A percentile compares a stretch with the other conserved stretches of the same genome.
These are phyloP conservation scores for Entrophospora sp. DNA, from an alignment of 192 early-diverging fungal genomes.

Conservation along the genomic window DNA sequence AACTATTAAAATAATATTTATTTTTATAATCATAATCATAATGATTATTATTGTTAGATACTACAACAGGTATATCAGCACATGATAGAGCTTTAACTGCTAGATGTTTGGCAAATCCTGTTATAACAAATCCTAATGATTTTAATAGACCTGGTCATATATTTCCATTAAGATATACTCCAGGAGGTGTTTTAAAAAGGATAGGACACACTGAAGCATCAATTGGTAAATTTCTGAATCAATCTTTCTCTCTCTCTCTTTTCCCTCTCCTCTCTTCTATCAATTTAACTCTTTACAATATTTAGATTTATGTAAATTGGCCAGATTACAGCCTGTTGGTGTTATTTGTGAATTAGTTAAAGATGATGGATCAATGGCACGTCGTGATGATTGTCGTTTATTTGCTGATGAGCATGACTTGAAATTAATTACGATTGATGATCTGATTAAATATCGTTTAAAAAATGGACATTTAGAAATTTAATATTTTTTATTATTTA, in stretches of 20 bases:
- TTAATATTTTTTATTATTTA: too few relatives aligned
- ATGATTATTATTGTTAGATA: conserved; percentile 32
- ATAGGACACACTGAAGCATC: conserved; percentile 94
- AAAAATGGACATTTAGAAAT: conserved; percentile 27
- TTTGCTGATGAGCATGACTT: conserved; percentile 82
- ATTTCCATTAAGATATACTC: conserved; percentile 78
- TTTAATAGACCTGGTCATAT: conserved; percentile 92
- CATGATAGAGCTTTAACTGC: conserved; percentile 80
- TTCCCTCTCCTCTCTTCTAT: too few relatives aligned
- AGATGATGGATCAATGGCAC: conserved; percentile 89
- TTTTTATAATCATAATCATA: neutral
- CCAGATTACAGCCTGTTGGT: conserved; percentile 71
- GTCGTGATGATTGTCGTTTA: conserved; percentile 77
- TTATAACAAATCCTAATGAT: conserved; percentile 49
- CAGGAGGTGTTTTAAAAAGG: conserved; percentile 75
- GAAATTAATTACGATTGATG: conserved; percentile 83
- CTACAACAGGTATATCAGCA: conserved; percentile 96
- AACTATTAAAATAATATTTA: too few relatives aligned
- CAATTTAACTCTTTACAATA: neutral
- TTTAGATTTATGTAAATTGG: conserved; percentile 74
- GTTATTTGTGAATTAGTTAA: conserved; percentile 92
- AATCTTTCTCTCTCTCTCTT: too few relatives aligned
- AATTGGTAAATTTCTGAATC: conserved; percentile 48
- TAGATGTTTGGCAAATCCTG: conserved; percentile 64
- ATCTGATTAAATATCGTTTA: conserved; percentile 71